Evolutionary conservation across 2,329 filamentous ascomycete genomes (phyloP), one percentile per base, ranked within the genome.

Genomic region (Chrysoporthe deuterocubensis): DNA sequence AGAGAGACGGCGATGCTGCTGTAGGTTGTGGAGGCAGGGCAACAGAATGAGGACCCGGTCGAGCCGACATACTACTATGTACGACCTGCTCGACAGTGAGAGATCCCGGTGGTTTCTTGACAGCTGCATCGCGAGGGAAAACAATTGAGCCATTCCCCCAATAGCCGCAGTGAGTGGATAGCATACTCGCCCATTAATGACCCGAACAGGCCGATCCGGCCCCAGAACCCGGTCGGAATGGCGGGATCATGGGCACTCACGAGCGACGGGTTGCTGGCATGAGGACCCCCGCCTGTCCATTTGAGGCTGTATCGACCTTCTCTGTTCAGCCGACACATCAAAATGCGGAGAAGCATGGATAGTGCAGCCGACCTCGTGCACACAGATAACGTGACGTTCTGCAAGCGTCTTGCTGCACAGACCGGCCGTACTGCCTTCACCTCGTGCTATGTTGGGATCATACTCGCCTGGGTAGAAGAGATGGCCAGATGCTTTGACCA

Each of bases 301-400:
- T 68, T 65, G 66, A 67, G 67, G 64, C 52, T 50, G 62, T 69
- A 64, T 66, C 58, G 57, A 67, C 52, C 14, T 54, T 44, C 21
- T 46, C 60, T 11, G 37, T 52, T 57, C 48, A 64, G 42, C 60
- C 61, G 65, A 57, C 50, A 50, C n/a, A 50, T 42, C 16, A 40
- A n/a, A 57, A 67, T 69, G 67, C 67, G 67, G 65, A 69, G 67
- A 69, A 67, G 42, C 65, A 61, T 61, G 59, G 43, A 32, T 32
- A 59, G 40, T 37, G 54, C 54, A 57, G 54, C 32, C 14, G 16
- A 40, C 18, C 54, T 57, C 26, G n/a, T n/a, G 48, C n/a, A 11
- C 48, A 52, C 3, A 11, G 48, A 52, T 52, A 21, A 52, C 21
- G 58, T 6, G 62, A 46, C 56, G 48, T 65, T 42, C 40, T 37